These are phyloP conservation scores for Paraglomus brasilianum DNA, from an alignment of 192 early-diverging fungal genomes.

Conservation along the genomic window DNA sequence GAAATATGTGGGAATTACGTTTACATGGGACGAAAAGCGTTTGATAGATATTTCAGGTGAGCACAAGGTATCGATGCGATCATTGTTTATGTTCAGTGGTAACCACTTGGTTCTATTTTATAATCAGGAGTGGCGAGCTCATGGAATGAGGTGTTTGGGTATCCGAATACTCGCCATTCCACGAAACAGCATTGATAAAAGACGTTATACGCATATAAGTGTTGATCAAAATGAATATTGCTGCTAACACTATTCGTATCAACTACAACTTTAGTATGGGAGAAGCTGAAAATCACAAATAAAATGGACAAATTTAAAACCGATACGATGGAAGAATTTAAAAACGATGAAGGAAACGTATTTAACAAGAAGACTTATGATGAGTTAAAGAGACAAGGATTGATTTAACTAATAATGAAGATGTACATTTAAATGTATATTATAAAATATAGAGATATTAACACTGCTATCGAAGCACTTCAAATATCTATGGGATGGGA, in stretches of 20 bases:
- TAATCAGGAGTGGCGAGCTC: slow-evolving; percentile 76
- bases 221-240: neutral
- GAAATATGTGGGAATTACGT: slow-evolving; percentile 96
- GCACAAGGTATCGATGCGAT: neutral
- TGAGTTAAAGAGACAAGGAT: slow-evolving; percentile 80
- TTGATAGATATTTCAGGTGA: slow-evolving; percentile 83
- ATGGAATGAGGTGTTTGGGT: slow-evolving; percentile 89
- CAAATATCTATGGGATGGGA: neutral
- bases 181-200: slow-evolving; percentile 85
- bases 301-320: slow-evolving; percentile 66
- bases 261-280: slow-evolving; percentile 60
- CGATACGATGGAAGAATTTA: slow-evolving; percentile 90
- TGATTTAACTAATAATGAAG: slow-evolving; percentile 53
- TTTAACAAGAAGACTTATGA: slow-evolving; percentile 86
- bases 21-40: slow-evolving; percentile 95
- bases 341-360: slow-evolving; percentile 81
- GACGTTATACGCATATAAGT: slow-evolving; percentile 86
- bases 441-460: neutral
- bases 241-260: neutral
- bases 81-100: neutral
- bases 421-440: neutral
- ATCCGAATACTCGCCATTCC: slow-evolving; percentile 90
- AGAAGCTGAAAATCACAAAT: slow-evolving; percentile 71
- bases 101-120: neutral
- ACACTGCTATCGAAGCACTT: neutral